These are phyloP conservation scores for Plasmopara halstedii DNA, from an alignment of 352 stramenopile species.

Conservation along the genomic window DNA sequence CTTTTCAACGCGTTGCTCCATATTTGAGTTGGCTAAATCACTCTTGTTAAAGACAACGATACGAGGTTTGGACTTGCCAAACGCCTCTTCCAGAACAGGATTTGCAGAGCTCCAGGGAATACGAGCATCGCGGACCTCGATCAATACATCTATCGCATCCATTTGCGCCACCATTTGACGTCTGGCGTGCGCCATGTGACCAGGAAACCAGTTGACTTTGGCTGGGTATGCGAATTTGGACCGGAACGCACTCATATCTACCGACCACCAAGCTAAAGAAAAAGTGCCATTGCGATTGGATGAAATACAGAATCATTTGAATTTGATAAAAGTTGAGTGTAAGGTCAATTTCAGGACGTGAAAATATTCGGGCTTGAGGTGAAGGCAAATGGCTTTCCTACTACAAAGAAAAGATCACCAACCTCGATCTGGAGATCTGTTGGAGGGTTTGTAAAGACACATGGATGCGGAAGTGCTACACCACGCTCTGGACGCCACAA, in stretches of 20 bases:
- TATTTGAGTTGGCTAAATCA: conserved; percentile 78
- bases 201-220: conserved; percentile 87
- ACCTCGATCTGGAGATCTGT: conserved; percentile 46
- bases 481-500: conserved; percentile 51
- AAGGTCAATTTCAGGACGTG: conserved; percentile 9
- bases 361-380: conserved; percentile 28
- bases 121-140: conserved; percentile 78
- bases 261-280: conserved; percentile 10
- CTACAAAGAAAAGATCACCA: conserved; percentile 60
- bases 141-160: conserved; percentile 72
- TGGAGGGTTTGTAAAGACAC: conserved; percentile 55
- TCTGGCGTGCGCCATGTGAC: conserved; percentile 76
- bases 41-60: conserved; percentile 86
- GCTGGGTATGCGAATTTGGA: conserved; percentile 67
- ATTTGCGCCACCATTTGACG: conserved; percentile 78
- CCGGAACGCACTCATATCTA: conserved; percentile 55
- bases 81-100: conserved; percentile 65
- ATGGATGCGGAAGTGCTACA: conserved; percentile 52
- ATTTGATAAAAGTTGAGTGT: conserved; percentile 6
- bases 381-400: conserved; percentile 57
- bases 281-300: conserved; percentile 3
- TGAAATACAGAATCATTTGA: neutral
- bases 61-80: conserved; percentile 68
- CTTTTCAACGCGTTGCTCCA: conserved; percentile 66
- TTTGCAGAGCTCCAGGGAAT: conserved; percentile 83